Base-by-base conservation (phyloP, 163 green algal species). In the Chlorella variabilis region DNA sequence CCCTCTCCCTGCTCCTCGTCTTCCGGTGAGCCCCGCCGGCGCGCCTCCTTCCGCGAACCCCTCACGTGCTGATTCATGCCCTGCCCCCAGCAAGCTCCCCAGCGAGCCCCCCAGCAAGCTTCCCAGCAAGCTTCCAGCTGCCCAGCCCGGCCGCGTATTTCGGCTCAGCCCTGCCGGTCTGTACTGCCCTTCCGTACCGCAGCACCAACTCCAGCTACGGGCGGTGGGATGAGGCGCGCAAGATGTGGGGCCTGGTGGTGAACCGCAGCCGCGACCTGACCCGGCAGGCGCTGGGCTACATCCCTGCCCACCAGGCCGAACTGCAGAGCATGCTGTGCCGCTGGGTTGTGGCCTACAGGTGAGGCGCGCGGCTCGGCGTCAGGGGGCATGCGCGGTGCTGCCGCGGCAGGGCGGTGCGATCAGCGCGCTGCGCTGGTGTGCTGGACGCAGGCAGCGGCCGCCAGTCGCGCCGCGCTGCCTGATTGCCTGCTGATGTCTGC, bases 1-100 rank as follows among this genome's bases (percentile, higher is more conserved):
- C 92, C 25, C 83, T 96, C 41, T 91, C 92, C 4, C 87, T 96
- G 77, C 92, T 96, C 59, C 87, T 96, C 61, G 93, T 97, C 34
- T 96, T 96, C 86, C 88, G 90, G 63, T 51, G 33, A 71, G 33
- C 9, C 17, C 56, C 23, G 56, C 80, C 0, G 73, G 56, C 31
- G n/a, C n/a, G n/a, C n/a, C n/a, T n/a, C n/a, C n/a, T n/a, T n/a
- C n/a, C n/a, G n/a, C n/a, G n/a, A n/a, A n/a, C n/a, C n/a, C n/a
- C n/a, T n/a, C n/a, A n/a, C n/a, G n/a, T n/a, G n/a, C n/a, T n/a
- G n/a, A n/a, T n/a, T n/a, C n/a, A n/a, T n/a, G n/a, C n/a, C n/a
- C n/a, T n/a, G n/a, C n/a, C n/a, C n/a, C n/a, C n/a, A n/a, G n/a
- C n/a, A n/a, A n/a, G n/a, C n/a, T n/a, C n/a, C n/a, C n/a, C n/a